Conservation (phyloP, 805 yeast species). For the Saccharomycopsis fermentans region DNA sequence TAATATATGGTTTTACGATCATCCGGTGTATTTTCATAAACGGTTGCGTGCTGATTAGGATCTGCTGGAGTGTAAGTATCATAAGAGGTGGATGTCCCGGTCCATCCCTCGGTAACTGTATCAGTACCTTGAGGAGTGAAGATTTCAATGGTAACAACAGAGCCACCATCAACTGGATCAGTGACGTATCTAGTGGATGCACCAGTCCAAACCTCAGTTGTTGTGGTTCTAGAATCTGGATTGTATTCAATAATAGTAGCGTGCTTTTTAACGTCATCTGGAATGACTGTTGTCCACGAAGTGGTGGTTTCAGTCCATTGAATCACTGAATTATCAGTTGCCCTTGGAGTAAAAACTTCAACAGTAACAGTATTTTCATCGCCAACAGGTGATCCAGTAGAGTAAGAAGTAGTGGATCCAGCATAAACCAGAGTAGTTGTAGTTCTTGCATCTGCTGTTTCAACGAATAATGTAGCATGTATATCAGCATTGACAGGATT, state of each 20-base stretch:
- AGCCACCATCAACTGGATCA: too few relatives aligned
- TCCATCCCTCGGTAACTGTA: too few relatives aligned
- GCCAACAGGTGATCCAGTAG: neutral
- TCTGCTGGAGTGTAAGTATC: neutral
- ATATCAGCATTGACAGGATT: neutral
- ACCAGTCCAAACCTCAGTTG: neutral
- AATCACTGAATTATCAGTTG: neutral
- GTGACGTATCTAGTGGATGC: neutral
- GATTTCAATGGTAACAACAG: too few relatives aligned
- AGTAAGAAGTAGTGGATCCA: conserved; percentile 2
- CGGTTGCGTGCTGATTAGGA: neutral
- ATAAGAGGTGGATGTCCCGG: neutral
- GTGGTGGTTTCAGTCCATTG: conserved; percentile 1
- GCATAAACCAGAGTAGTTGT: conserved; percentile 2
- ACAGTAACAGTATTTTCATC: neutral
- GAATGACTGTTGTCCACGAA: neutral
- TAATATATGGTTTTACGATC: neutral
- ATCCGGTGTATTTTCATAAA: neutral
- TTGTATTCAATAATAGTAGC: neutral
- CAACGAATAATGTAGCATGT: conserved; percentile 1
- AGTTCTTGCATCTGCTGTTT: conserved; percentile 6
- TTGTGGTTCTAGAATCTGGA: neutral
- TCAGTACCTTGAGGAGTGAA: too few relatives aligned
- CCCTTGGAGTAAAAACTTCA: neutral
- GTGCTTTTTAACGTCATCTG: neutral